Evolutionary conservation across 495 filamentous ascomycete species (phyloP).

Genomic region (Copromyces sp.): DNA sequence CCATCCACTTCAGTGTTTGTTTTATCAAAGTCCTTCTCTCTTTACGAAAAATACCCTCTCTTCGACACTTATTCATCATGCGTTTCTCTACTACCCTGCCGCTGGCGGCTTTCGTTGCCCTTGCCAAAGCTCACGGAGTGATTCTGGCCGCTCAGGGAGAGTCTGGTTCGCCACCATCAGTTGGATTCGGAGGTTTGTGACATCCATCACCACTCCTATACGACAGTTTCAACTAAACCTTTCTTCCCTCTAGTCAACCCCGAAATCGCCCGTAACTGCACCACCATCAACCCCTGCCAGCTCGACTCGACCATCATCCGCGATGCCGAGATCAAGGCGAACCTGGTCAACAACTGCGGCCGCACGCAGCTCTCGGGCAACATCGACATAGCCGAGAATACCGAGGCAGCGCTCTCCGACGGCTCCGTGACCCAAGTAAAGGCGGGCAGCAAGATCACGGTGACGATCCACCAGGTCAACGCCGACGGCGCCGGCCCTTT

Average conservation of each 20-base stretch:
- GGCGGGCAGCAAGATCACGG: constrained; percentile 25
- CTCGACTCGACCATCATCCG: constrained; percentile 44
- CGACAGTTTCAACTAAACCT: neutral
- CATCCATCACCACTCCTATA: neutral
- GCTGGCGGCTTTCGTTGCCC: constrained; percentile 26
- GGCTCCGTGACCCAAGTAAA: constrained; percentile 34
- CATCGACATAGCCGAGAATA: constrained; percentile 45
- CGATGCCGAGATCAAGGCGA: constrained; percentile 36
- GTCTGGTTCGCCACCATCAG: constrained; percentile 26
- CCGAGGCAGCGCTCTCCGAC: constrained; percentile 37
- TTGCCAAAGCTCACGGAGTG: constrained; percentile 32
- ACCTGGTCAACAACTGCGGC: constrained; percentile 40
- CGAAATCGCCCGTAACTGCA: constrained; percentile 37
- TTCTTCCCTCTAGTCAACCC: constrained; percentile 21
- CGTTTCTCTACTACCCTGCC: constrained; percentile 23
- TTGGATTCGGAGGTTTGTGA: constrained; percentile 31
- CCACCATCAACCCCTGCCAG: constrained; percentile 42
- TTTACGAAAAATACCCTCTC: neutral
- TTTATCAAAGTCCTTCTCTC: neutral
- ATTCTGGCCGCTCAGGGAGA: constrained; percentile 33
- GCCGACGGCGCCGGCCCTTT: constrained; percentile 47
- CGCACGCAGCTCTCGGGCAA: constrained; percentile 41
- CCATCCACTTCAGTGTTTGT: neutral
- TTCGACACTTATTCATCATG: constrained; percentile 14
- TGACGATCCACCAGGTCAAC: constrained; percentile 46